phyloP scores from a whole-genome alignment of 2,329 filamentous ascomycete genomes.

The Exophiala bonariae region DNA sequence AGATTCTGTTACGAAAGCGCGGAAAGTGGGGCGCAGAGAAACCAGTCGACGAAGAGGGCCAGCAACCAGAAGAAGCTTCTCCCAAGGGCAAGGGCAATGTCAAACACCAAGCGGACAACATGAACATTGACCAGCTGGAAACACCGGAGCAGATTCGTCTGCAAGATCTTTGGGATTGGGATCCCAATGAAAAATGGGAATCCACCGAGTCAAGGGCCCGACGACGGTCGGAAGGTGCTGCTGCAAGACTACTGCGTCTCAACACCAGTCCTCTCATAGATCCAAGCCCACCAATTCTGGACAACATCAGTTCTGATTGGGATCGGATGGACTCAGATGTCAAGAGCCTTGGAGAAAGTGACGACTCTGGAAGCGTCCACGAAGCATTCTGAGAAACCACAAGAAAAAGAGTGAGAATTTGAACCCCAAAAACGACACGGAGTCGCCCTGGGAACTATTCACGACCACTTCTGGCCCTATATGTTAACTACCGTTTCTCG shows the following conservation, averaged over 20 bases:
- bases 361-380: neutral
- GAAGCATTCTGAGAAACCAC: neutral
- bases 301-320: neutral
- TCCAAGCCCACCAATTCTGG: neutral
- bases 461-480: no score
- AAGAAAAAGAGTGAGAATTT: no score
- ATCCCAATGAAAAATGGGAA: constrained; percentile 16
- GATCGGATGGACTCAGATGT: neutral
- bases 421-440: no score
- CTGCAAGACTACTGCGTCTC: no score
- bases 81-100: neutral
- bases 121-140: neutral
- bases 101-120: neutral
- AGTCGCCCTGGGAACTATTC: no score
- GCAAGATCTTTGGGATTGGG: constrained; percentile 23
- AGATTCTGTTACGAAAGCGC: constrained; percentile 10
- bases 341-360: neutral
- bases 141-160: constrained; percentile 15
- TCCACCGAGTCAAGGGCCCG: no score
- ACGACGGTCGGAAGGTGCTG: no score
- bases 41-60: neutral
- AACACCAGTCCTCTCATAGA: no score
- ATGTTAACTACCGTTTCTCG: no score
- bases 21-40: constrained; percentile 14
- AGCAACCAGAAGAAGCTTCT: neutral